These are phyloP conservation scores for Neocucurbitaria cava DNA, from an alignment of 2,329 filamentous ascomycete genomes.

Conservation along the genomic window DNA sequence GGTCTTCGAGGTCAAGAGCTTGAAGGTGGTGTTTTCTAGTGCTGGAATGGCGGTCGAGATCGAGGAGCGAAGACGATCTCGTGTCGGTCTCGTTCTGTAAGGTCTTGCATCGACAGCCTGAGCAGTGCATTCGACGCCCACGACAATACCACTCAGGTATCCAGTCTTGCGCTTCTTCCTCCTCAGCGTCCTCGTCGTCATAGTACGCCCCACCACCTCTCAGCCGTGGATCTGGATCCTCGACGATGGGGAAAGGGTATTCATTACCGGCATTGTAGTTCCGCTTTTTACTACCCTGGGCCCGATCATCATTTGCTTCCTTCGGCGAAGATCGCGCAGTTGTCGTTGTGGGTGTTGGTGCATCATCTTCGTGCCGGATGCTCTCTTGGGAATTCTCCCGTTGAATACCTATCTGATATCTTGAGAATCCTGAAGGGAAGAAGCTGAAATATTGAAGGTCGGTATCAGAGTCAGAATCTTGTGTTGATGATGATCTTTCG, in stretches of 20 bases:
- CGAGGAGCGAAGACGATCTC: neutral
- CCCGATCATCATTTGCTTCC: neutral
- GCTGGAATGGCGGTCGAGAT: neutral
- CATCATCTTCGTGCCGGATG: conserved; percentile 1
- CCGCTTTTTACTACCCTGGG: too few species aligned
- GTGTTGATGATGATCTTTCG: neutral
- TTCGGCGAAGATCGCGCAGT: neutral
- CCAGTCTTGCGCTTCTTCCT: conserved; percentile 5
- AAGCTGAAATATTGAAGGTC: too few species aligned
- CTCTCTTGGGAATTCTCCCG: neutral
- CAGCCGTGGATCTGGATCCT: neutral
- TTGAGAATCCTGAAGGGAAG: too few species aligned
- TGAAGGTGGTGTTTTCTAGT: neutral
- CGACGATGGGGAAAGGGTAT: neutral
- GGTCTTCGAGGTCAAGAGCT: neutral
- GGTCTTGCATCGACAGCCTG: neutral
- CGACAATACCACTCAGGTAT: conserved; percentile 2
- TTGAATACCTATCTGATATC: neutral
- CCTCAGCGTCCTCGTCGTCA: neutral
- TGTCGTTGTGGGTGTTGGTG: neutral
- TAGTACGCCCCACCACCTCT: conserved; percentile 2
- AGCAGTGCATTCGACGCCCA: neutral
- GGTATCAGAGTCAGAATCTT: neutral
- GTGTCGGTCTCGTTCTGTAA: neutral
- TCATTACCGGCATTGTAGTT: neutral